Evolutionary conservation across 441 rosid genomes (phyloP).

Genomic region (Lagerstroemia fauriei): DNA sequence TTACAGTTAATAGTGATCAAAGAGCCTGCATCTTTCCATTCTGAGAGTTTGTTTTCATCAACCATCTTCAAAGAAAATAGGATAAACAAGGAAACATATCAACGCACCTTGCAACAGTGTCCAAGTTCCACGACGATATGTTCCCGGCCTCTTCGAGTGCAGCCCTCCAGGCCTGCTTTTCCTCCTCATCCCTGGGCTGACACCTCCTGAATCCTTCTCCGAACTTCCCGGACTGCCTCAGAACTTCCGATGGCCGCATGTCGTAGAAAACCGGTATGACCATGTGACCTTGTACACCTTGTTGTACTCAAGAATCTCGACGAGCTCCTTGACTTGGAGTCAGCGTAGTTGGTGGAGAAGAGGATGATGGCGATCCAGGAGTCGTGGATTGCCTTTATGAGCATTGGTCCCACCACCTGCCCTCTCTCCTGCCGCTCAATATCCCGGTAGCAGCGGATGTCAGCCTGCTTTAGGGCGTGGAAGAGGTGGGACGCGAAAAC

Average conservation of each 20-base stretch:
- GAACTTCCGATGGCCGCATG: neutral
- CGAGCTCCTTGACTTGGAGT: constrained; percentile 13
- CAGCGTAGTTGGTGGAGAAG: constrained; percentile 15
- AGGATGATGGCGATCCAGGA: constrained; percentile 7
- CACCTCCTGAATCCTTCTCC: constrained; percentile 12
- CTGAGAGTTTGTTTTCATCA: no score
- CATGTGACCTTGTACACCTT: neutral
- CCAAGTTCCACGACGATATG: constrained; percentile 8
- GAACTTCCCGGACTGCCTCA: neutral
- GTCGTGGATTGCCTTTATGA: neutral
- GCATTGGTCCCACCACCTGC: neutral
- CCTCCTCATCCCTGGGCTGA: neutral
- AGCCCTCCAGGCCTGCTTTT: neutral
- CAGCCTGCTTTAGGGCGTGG: neutral
- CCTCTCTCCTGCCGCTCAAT: neutral
- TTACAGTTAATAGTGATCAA: no score
- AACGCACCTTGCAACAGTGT: neutral
- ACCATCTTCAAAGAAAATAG: neutral
- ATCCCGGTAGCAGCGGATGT: constrained; percentile 10
- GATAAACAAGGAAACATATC: neutral
- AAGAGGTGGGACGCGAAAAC: constrained; percentile 16
- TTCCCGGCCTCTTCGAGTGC: neutral
- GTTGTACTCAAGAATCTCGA: neutral
- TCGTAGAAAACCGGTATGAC: constrained; percentile 9
- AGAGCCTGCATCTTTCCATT: no score